Base-by-base conservation (phyloP, 768 basidiomycete genomes). In the Hypsizygus marmoreus region DNA sequence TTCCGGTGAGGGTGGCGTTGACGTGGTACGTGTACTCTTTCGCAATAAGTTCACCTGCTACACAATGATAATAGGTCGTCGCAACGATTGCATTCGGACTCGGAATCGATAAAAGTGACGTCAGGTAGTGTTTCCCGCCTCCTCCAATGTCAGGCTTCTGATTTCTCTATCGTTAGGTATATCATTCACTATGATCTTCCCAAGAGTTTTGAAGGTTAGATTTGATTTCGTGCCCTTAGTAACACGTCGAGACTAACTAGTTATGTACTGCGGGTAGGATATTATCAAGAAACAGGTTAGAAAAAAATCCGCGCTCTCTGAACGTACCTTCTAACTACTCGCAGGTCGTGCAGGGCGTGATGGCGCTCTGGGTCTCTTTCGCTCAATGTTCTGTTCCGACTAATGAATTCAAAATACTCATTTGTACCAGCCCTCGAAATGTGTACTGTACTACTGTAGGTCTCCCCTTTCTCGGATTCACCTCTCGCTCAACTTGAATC, bases 1-100 rank as follows among this genome's bases (percentile, higher is more conserved):
- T 7, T 56, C 63, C 5, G 80, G 75, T 9, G 69, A 72, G 16
- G 75, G 72, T 14, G 77, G 74, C 17, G 71, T 86, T 3, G 86
- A 90, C 45, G 74, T 90, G 17, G 86, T 86, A 51, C 48, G 83
- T 62, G 3, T 35, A 33, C 25, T 31, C 33, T 20, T 13, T 14
- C 24, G 12, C 16, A 9, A 8, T 33, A 32, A 35, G 10, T 26
- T 39, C 14, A 8, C 32, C 17, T 13, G 35, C 16, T 40, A 16
- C 30, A 39, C 33, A 14, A 3, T 10, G 4, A 22, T 34, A 6
- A 6, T 31, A 87, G 84, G 84, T 88, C 32, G 82, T 87, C 19
- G 87, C 87, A 8, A 89, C 88, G 0, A 79, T 92, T 39, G 90
- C 90, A 4, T 93, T 92, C 54, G 91, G 91, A 2, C 82, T 91